These are phyloP conservation scores for Gnetum montanum DNA, from an alignment of 75 land plant genomes.

Conservation along the genomic window DNA sequence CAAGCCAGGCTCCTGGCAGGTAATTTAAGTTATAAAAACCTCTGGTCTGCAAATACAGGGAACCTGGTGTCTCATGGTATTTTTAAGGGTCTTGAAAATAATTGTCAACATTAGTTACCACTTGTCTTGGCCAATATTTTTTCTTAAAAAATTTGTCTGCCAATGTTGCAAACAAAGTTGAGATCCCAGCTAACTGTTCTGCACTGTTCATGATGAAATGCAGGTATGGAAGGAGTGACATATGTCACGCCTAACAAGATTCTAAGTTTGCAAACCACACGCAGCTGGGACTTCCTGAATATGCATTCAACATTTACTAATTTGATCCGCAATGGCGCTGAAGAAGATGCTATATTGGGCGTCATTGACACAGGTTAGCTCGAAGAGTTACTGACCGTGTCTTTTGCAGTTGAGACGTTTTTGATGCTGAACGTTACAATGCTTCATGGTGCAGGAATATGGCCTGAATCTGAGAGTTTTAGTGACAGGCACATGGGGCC, in stretches of 20 bases:
- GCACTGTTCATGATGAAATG: not conserved
- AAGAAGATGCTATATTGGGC: slow-evolving; percentile 33
- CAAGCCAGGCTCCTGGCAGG: slow-evolving; percentile 39
- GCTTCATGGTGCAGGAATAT: slow-evolving; percentile 25
- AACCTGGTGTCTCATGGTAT: not conserved
- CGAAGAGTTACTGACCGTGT: not conserved
- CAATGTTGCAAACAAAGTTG: no score
- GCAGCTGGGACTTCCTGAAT: slow-evolving; percentile 63
- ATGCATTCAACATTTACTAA: slow-evolving; percentile 8
- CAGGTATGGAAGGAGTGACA: slow-evolving; percentile 44
- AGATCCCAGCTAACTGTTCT: no score
- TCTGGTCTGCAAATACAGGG: no score
- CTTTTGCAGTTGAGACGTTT: not conserved
- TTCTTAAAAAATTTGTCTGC: no score
- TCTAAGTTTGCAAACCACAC: slow-evolving; percentile 48
- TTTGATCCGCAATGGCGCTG: slow-evolving; percentile 19
- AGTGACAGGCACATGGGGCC: slow-evolving; percentile 20
- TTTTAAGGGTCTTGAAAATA: no score
- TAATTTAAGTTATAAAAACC: slow-evolving; percentile 21
- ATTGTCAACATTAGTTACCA: no score
- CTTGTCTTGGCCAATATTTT: no score
- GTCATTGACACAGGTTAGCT: slow-evolving; percentile 44
- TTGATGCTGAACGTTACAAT: no score
- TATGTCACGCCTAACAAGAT: slow-evolving; percentile 34
- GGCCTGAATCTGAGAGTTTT: slow-evolving; percentile 48